phyloP scores from a whole-genome alignment of 192 early-diverging fungal genomes.

The Podila minutissima region DNA sequence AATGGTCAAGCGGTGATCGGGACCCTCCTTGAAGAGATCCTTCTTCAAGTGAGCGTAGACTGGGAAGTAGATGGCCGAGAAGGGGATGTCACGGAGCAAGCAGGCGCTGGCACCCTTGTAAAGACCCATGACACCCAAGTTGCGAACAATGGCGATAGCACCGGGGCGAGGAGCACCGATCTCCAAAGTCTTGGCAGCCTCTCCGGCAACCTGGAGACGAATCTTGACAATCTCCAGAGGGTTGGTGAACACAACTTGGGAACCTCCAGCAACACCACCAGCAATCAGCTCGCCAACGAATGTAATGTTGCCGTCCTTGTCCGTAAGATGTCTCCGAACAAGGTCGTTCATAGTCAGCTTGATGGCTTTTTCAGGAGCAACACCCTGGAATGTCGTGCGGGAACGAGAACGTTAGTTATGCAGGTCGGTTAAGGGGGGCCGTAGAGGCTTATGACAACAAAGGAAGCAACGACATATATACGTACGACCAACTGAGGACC shows the following conservation, averaged over 20 bases:
- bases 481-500: slow-evolving; percentile 89
- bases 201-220: slow-evolving; percentile 90
- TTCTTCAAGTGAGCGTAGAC: slow-evolving; percentile 97
- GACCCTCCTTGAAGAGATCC: slow-evolving; percentile 88
- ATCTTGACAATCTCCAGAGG: slow-evolving; percentile 99
- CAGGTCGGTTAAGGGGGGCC: neutral
- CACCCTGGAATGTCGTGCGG: slow-evolving; percentile 60
- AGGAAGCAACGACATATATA: slow-evolving; percentile 4
- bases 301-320: slow-evolving; percentile 78
- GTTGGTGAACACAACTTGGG: slow-evolving; percentile 94
- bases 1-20: slow-evolving; percentile 74
- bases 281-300: slow-evolving; percentile 85
- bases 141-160: slow-evolving; percentile 88
- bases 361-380: slow-evolving; percentile 98
- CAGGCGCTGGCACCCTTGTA: slow-evolving; percentile 96
- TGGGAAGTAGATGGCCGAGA: slow-evolving; percentile 98
- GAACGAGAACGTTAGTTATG: neutral
- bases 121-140: slow-evolving; percentile 91
- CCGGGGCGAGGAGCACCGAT: slow-evolving; percentile 63
- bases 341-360: slow-evolving; percentile 98
- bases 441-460: neutral
- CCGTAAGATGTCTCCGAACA: slow-evolving; percentile 74
- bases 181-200: slow-evolving; percentile 66
- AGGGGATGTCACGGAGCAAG: slow-evolving; percentile 94
- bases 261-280: slow-evolving; percentile 87